Evolutionary conservation across 306 rosid genomes (phyloP).

Genomic region (Vicia sativa): DNA sequence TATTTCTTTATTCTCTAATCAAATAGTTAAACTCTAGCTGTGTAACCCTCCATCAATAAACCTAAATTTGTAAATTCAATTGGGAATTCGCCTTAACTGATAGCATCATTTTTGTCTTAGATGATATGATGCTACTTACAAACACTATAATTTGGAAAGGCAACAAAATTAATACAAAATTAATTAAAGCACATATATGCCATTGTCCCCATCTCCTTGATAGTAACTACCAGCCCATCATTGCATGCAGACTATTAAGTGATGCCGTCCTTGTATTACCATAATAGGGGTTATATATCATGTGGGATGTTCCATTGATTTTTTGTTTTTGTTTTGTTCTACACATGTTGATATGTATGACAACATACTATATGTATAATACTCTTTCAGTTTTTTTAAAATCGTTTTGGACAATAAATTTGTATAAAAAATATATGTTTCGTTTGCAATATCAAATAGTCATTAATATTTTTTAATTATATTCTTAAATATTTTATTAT

Average conservation of each 20-base stretch:
- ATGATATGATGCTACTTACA: constrained; percentile 1
- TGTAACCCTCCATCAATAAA: no score
- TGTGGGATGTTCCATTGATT: background rate
- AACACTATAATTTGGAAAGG: background rate
- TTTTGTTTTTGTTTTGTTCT: constrained; percentile 4
- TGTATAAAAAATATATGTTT: no score
- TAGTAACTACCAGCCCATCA: background rate
- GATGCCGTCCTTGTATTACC: constrained; percentile 1
- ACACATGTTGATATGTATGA: background rate
- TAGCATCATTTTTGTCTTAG: constrained; percentile 38
- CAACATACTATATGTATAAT: background rate
- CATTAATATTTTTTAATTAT: no score
- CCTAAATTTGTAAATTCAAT: background rate
- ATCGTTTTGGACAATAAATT: no score
- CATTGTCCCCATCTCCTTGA: constrained; percentile 23
- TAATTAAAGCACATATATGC: background rate
- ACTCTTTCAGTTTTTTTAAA: no score
- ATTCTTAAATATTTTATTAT: no score
- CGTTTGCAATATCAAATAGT: no score
- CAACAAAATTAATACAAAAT: constrained; percentile 3
- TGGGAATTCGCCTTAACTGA: constrained; percentile 33
- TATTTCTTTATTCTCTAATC: no score
- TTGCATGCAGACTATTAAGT: background rate
- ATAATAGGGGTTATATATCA: background rate
- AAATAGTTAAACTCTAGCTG: no score